Percentiles rank a stretch among this genome's conserved stretches.
These are phyloP conservation scores for Populus simonii DNA, from an alignment of 345 rosid species.

Conservation along the genomic window DNA sequence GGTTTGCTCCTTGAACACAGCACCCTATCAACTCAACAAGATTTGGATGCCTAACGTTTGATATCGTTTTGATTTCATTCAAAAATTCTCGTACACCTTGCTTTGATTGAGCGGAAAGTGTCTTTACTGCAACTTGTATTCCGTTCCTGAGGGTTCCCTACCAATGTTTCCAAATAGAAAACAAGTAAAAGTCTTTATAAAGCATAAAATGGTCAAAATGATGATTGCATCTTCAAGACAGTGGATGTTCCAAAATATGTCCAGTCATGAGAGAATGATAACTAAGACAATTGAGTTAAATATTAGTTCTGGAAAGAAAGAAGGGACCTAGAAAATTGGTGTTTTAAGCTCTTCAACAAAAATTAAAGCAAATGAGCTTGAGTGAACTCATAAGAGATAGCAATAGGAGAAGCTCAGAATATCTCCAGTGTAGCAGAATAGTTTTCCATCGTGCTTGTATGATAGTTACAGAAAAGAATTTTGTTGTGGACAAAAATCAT, in stretches of 20 bases:
- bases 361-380: background rate
- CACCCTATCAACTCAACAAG: slow-evolving; percentile 88
- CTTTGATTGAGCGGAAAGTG: slow-evolving; percentile 66
- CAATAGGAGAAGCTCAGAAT: background rate
- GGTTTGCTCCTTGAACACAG: slow-evolving; percentile 56
- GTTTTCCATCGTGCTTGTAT: background rate
- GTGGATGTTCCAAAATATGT: background rate
- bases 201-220: background rate
- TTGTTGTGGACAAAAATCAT: background rate
- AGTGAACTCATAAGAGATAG: background rate
- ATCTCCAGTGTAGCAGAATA: no score
- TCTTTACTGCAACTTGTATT: slow-evolving; percentile 66
- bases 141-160: slow-evolving; percentile 68
- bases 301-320: background rate
- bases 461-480: background rate
- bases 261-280: background rate
- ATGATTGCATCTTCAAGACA: background rate
- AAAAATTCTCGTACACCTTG: slow-evolving; percentile 79
- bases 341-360: background rate
- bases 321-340: background rate
- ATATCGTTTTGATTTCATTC: slow-evolving; percentile 66
- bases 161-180: slow-evolving; percentile 11
- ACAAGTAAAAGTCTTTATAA: background rate
- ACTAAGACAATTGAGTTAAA: background rate
- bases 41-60: slow-evolving; percentile 73